Conservation (phyloP, 257 asterid genomes). For the Echium plantagineum region DNA sequence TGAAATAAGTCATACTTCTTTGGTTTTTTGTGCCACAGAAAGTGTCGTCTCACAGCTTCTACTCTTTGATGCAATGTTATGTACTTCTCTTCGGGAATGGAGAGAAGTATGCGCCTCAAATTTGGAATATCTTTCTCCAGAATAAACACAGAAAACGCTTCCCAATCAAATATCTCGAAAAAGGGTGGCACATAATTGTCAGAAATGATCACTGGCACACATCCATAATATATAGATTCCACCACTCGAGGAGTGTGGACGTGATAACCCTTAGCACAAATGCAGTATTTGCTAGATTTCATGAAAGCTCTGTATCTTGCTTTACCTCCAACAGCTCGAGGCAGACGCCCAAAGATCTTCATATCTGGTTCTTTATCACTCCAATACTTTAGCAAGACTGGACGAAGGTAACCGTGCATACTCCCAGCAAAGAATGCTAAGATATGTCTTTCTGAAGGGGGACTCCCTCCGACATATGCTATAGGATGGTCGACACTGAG, state of each 20-base stretch:
- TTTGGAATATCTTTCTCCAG: slow-evolving; percentile 42
- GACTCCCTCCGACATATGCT: slow-evolving; percentile 37
- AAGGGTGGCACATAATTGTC: slow-evolving; percentile 56
- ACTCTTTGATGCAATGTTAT: slow-evolving; percentile 32
- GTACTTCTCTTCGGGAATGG: slow-evolving; percentile 40
- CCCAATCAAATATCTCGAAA: slow-evolving; percentile 49
- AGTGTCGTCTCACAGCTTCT: slow-evolving; percentile 28
- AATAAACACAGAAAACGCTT: slow-evolving; percentile 39
- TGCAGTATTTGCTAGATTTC: slow-evolving; percentile 57
- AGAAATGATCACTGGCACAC: slow-evolving; percentile 54
- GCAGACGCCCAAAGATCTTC: slow-evolving; percentile 45
- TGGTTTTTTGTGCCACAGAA: slow-evolving; percentile 51
- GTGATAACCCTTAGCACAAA: slow-evolving; percentile 54
- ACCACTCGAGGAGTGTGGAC: slow-evolving; percentile 54
- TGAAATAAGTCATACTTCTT: slow-evolving; percentile 48
- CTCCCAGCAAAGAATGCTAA: slow-evolving; percentile 63
- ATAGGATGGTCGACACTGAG: slow-evolving; percentile 37
- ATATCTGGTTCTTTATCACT: slow-evolving; percentile 36
- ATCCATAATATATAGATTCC: slow-evolving; percentile 45
- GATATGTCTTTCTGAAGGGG: slow-evolving; percentile 28
- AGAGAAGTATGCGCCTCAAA: slow-evolving; percentile 42
- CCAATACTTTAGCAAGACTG: slow-evolving; percentile 42
- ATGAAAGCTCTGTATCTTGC: slow-evolving; percentile 40
- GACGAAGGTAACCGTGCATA: slow-evolving; percentile 56
- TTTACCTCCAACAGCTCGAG: slow-evolving; percentile 42